A percentile compares a stretch with the other conserved stretches of the same genome.
Evolutionary conservation across 192 early-diverging fungal species (phyloP).

Genomic region (Coemansia sp.): DNA sequence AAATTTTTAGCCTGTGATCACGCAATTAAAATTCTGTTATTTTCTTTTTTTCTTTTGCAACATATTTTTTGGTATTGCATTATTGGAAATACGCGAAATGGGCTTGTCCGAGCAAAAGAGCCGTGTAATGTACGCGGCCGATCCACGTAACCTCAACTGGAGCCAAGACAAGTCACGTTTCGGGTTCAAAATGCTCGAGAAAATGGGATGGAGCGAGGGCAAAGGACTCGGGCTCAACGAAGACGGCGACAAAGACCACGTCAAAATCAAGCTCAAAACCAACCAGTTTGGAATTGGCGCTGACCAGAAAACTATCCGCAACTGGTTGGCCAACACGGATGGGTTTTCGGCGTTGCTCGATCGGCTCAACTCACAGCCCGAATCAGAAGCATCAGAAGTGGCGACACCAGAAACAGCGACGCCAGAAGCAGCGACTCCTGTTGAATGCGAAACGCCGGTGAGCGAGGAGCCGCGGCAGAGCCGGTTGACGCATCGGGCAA

Average conservation of each 20-base stretch:
- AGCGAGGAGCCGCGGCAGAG: conserved; percentile 36
- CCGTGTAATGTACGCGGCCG: conserved; percentile 59
- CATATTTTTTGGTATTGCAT: neutral
- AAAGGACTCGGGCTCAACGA: conserved; percentile 90
- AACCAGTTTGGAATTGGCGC: conserved; percentile 91
- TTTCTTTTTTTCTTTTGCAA: neutral
- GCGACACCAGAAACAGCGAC: too few relatives aligned
- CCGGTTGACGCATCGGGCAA: conserved; percentile 15
- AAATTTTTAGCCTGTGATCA: too few relatives aligned
- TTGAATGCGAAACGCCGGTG: neutral
- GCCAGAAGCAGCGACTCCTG: too few relatives aligned
- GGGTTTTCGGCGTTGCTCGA: conserved; percentile 81
- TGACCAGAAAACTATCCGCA: conserved; percentile 79
- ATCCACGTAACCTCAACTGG: conserved; percentile 94
- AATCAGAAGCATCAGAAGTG: neutral
- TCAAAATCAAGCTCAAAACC: conserved; percentile 84
- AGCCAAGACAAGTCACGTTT: conserved; percentile 80
- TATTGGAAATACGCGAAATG: conserved; percentile 12
- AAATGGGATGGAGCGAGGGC: conserved; percentile 96
- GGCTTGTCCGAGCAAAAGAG: conserved; percentile 46
- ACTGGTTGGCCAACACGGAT: conserved; percentile 92
- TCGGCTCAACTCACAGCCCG: conserved; percentile 61
- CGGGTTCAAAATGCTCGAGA: conserved; percentile 87
- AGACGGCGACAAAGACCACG: conserved; percentile 79
- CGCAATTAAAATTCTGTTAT: neutral